A percentile compares a stretch with the other conserved stretches of the same genome.
Evolutionary conservation across 371 early-diverging fungal genomes (phyloP).

Genomic region (Mucor irregularis): DNA sequence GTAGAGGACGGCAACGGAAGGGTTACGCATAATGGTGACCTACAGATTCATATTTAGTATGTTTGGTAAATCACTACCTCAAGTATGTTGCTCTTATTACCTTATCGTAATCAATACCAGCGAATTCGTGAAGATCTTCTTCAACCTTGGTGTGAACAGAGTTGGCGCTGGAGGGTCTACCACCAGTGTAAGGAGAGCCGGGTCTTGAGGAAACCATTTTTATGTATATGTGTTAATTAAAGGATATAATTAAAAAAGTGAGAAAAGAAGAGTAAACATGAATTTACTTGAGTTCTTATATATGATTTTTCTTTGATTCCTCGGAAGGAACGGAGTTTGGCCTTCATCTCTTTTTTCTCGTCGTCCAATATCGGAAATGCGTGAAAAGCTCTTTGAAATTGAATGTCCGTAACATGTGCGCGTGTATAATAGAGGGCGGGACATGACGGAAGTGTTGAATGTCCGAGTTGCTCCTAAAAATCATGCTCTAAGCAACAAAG

Average conservation of each 20-base stretch:
- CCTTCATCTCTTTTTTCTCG: not conserved
- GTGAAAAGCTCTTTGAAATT: not conserved
- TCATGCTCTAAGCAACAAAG: too few species aligned
- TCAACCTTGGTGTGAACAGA: constrained; percentile 49
- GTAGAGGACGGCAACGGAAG: constrained; percentile 86
- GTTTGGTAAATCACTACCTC: not conserved
- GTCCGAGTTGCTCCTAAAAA: constrained; percentile 21
- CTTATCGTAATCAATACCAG: constrained; percentile 59
- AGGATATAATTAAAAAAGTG: not conserved
- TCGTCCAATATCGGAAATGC: constrained; percentile 9
- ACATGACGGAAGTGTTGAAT: constrained; percentile 18
- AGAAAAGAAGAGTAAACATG: not conserved
- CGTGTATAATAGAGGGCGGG: constrained; percentile 5
- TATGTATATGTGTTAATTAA: not conserved
- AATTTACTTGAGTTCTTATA: not conserved
- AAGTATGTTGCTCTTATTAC: constrained; percentile 13
- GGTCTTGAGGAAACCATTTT: constrained; percentile 41
- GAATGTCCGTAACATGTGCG: constrained; percentile 4
- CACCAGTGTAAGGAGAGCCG: constrained; percentile 40
- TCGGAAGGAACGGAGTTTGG: constrained; percentile 8
- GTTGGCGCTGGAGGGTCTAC: constrained; percentile 37
- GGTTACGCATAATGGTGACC: constrained; percentile 70
- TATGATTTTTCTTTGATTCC: not conserved
- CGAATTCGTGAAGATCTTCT: constrained; percentile 52
- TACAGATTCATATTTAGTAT: not conserved